Conservation (phyloP, 768 basidiomycete genomes). For the Xanthoconium purpureum region DNA sequence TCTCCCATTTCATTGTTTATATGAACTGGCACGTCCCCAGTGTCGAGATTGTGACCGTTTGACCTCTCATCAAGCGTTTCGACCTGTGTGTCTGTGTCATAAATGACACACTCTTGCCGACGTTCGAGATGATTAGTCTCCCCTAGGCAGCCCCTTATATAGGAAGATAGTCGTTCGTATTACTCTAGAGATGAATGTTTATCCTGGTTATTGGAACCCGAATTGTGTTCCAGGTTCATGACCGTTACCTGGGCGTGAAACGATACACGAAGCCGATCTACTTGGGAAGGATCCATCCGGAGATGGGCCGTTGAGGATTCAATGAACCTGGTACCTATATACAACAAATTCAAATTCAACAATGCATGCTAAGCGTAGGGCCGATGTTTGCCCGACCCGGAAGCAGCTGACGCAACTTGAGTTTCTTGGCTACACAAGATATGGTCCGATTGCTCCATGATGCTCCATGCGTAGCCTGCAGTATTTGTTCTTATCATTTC, state of each 20-base stretch:
- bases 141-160: no score
- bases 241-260: not conserved
- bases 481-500: not conserved
- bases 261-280: not conserved
- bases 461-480: not conserved
- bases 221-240: not conserved
- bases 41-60: not conserved
- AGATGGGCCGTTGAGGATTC: not conserved
- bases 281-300: not conserved
- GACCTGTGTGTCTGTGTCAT: not conserved
- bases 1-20: slow-evolving; percentile 6
- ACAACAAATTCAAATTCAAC: slow-evolving; percentile 3
- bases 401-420: not conserved
- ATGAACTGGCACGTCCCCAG: not conserved
- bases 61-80: not conserved
- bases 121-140: not conserved
- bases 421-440: not conserved
- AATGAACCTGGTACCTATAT: not conserved
- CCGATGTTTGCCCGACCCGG: not conserved
- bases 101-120: no score
- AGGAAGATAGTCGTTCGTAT: no score
- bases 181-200: no score
- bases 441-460: no score
- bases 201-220: not conserved
- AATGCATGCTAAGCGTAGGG: not conserved